These are phyloP conservation scores for Rhizophlyctis rosea DNA, from an alignment of 192 early-diverging fungal genomes.

Conservation along the genomic window DNA sequence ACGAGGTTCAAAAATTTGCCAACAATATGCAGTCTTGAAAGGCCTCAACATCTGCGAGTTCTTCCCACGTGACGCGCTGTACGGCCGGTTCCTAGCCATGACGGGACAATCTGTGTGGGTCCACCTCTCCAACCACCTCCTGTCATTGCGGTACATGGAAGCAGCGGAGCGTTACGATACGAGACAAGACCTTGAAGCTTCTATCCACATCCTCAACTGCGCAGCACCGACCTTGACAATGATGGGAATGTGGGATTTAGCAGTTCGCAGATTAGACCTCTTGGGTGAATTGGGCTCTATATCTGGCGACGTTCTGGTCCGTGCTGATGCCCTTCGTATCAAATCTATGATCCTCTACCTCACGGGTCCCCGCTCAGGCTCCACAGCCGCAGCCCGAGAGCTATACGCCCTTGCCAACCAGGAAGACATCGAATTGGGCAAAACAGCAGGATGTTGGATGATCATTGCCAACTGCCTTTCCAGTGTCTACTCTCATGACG, in stretches of 20 bases:
- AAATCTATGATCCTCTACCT: constrained; percentile 25
- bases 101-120: constrained; percentile 28
- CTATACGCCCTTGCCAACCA: constrained; percentile 30
- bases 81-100: constrained; percentile 35
- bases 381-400: constrained; percentile 19
- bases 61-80: constrained; percentile 37
- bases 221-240: constrained; percentile 32
- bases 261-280: constrained; percentile 25
- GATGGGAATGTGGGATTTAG: constrained; percentile 37
- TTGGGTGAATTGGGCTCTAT: constrained; percentile 25
- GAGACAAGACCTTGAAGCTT: constrained; percentile 21
- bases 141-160: constrained; percentile 26
- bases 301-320: constrained; percentile 27
- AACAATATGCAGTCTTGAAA: constrained; percentile 29
- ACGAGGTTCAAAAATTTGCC: constrained; percentile 3
- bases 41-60: constrained; percentile 43
- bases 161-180: constrained; percentile 32
- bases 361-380: constrained; percentile 13
- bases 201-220: constrained; percentile 25
- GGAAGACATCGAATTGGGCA: constrained; percentile 33
- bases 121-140: constrained; percentile 5
- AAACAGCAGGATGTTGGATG: constrained; percentile 36
- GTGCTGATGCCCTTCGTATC: constrained; percentile 31
- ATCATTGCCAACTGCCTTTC: constrained; percentile 30
- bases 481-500: constrained; percentile 1